A percentile compares a stretch with the other conserved stretches of the same genome.
Evolutionary conservation across 345 rosid species (phyloP).

Genomic region (Syzygium aromaticum): DNA sequence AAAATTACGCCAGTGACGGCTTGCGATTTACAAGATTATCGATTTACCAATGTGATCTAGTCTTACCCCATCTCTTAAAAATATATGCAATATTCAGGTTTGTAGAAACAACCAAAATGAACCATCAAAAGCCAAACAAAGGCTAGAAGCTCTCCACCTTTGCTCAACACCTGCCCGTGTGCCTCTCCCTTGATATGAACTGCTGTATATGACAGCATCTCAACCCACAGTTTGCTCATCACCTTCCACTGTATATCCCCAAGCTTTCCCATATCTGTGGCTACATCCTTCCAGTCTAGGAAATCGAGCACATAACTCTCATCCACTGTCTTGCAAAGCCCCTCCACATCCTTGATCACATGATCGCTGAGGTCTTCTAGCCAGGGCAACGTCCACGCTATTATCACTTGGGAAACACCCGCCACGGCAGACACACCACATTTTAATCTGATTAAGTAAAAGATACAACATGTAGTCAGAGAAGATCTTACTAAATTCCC

Average conservation of each 20-base stretch:
- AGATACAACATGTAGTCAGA: background rate
- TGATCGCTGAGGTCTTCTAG: rapidly evolving
- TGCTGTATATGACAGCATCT: background rate
- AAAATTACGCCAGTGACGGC: rapidly evolving
- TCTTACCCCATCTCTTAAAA: rapidly evolving
- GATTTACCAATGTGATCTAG: background rate
- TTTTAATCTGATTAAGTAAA: background rate
- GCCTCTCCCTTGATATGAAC: background rate
- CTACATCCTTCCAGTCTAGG: rapidly evolving
- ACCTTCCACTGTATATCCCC: background rate
- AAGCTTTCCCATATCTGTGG: rapidly evolving
- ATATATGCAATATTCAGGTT: rapidly evolving
- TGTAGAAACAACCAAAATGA: background rate
- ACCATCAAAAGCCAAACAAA: background rate
- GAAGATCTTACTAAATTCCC: background rate
- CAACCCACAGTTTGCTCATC: background rate
- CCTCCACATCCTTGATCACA: rapidly evolving
- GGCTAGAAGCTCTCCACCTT: background rate
- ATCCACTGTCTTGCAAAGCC: rapidly evolving
- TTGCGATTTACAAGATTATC: background rate
- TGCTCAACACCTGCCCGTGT: background rate
- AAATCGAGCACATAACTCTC: rapidly evolving
- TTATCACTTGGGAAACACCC: rapidly evolving
- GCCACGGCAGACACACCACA: rapidly evolving
- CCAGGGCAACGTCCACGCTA: rapidly evolving